Conservation (phyloP, 2,329 filamentous ascomycete genomes). For the Trichoderma atrobrunneum region DNA sequence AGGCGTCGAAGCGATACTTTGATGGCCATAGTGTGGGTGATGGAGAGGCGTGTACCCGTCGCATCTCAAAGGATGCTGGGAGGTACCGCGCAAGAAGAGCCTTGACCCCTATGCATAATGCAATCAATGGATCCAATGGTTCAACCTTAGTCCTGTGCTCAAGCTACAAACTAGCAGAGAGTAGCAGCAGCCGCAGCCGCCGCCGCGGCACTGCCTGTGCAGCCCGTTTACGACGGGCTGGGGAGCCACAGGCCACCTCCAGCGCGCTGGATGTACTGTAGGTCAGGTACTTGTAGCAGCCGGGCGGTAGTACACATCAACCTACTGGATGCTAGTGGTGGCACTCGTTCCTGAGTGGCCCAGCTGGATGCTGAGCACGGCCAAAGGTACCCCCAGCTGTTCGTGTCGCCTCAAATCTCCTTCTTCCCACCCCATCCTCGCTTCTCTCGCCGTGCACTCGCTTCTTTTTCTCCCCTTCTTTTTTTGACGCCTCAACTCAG, state of each 20-base stretch:
- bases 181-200: conserved; percentile 1
- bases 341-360: conserved; percentile 6
- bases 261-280: neutral
- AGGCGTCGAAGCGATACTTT: neutral
- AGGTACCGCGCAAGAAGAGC: neutral
- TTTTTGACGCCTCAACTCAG: neutral
- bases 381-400: conserved; percentile 8
- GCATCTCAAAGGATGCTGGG: neutral
- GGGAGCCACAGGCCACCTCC: neutral
- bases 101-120: conserved; percentile 11
- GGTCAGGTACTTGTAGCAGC: neutral
- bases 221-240: neutral
- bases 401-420: conserved; percentile 18
- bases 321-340: neutral
- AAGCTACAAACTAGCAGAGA: neutral
- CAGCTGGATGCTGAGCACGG: neutral
- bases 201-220: neutral
- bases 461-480: neutral
- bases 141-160: neutral
- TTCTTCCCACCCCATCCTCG: conserved; percentile 16
- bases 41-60: neutral
- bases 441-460: conserved; percentile 14
- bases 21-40: neutral
- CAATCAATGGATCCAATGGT: neutral
- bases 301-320: neutral